A percentile compares a stretch with the other conserved stretches of the same genome.
Conservation (phyloP, 441 rosid genomes). For the Rhodomyrtus psidioides region DNA sequence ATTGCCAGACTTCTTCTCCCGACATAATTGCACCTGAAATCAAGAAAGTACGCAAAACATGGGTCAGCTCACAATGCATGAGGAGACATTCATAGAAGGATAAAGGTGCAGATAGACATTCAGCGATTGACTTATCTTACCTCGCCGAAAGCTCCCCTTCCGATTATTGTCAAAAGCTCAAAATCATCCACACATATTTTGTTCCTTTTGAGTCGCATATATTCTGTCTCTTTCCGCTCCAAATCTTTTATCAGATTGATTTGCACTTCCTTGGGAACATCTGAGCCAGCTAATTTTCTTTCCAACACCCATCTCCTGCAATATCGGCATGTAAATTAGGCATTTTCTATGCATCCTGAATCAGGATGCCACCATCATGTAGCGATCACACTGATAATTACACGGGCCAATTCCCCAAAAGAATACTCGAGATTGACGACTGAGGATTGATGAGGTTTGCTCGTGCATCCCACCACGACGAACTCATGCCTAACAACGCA, state of each 20-base stretch:
- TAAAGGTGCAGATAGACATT: background rate
- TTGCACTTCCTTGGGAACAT: conserved; percentile 84
- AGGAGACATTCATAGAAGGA: background rate
- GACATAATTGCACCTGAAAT: conserved; percentile 72
- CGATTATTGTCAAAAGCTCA: conserved; percentile 88
- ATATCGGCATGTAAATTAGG: conserved; percentile 13
- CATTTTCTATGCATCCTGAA: conserved; percentile 2
- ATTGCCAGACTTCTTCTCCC: conserved; percentile 93
- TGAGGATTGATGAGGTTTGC: background rate
- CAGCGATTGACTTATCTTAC: conserved; percentile 28
- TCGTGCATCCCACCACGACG: background rate
- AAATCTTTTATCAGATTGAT: conserved; percentile 80
- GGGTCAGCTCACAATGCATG: conserved; percentile 1
- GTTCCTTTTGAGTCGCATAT: conserved; percentile 91
- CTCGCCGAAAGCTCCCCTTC: conserved; percentile 97
- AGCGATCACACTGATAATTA: background rate
- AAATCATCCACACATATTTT: conserved; percentile 88
- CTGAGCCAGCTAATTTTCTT: conserved; percentile 80
- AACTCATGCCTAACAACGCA: background rate
- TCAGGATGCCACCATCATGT: background rate
- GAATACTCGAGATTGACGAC: background rate
- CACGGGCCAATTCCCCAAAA: background rate
- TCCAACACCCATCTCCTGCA: conserved; percentile 87
- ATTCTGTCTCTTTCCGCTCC: conserved; percentile 92
- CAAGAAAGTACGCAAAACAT: conserved; percentile 8